Percentiles rank a stretch among this genome's conserved stretches.
These are phyloP conservation scores for Platanthera guangdongensis DNA, from an alignment of 106 monocot genomes.

Conservation along the genomic window DNA sequence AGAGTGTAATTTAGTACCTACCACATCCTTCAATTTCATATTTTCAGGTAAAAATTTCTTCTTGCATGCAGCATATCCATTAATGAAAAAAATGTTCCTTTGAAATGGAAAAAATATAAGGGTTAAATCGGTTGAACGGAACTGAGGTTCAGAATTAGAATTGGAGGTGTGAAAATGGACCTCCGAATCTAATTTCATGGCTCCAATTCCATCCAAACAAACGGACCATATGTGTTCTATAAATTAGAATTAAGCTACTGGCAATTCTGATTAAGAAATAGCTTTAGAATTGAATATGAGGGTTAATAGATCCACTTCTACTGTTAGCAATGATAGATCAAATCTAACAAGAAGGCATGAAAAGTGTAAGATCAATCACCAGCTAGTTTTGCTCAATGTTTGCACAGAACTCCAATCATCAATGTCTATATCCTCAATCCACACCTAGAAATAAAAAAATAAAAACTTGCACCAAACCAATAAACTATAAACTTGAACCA, in stretches of 20 bases:
- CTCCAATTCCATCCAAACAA: no score
- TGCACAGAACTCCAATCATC: slow-evolving; percentile 94
- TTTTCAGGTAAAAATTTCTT: background rate
- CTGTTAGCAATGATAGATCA: background rate
- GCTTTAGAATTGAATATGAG: background rate
- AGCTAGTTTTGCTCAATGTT: slow-evolving; percentile 57
- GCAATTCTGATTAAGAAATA: background rate
- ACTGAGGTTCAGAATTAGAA: no score
- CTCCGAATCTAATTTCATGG: no score
- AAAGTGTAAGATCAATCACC: slow-evolving; percentile 15
- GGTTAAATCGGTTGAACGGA: no score
- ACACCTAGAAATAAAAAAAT: slow-evolving; percentile 37
- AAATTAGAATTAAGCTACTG: background rate
- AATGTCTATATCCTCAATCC: slow-evolving; percentile 75
- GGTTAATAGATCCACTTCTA: background rate
- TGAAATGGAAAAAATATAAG: background rate
- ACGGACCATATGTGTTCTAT: background rate
- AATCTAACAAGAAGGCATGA: background rate
- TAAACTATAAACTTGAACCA: background rate
- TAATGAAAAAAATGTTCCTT: background rate
- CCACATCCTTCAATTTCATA: background rate
- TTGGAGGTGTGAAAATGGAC: no score
- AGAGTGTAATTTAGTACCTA: background rate
- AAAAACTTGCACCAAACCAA: background rate
- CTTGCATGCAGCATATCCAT: background rate